Percentiles rank a stretch among this genome's conserved stretches.
phyloP scores from a whole-genome alignment of 805 yeast species.

The Candida easanensis region DNA sequence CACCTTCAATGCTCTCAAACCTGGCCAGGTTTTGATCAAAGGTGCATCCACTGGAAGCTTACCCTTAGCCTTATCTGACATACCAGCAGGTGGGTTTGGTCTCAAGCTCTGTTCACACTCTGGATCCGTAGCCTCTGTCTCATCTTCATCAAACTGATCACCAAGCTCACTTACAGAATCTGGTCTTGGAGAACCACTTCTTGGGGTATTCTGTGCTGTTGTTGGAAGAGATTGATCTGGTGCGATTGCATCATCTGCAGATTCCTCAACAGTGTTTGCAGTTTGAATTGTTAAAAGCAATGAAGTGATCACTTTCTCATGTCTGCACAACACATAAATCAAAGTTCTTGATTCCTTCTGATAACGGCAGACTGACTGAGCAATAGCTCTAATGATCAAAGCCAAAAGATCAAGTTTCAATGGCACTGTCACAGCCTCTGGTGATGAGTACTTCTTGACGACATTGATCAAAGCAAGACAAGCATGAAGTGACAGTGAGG shows the following conservation, averaged over 20 bases:
- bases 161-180: slow-evolving; percentile 3
- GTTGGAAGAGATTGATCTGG: slow-evolving; percentile 5
- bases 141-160: slow-evolving; percentile 14
- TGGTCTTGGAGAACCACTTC: slow-evolving; percentile 8
- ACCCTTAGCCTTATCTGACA: slow-evolving; percentile 55
- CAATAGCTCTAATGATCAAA: slow-evolving; percentile 52
- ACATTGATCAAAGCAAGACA: slow-evolving; percentile 43
- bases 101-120: slow-evolving; percentile 39
- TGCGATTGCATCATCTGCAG: background rate
- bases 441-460: slow-evolving; percentile 29
- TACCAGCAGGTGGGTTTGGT: slow-evolving; percentile 55
- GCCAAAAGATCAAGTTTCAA: slow-evolving; percentile 57
- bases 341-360: slow-evolving; percentile 54
- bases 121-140: slow-evolving; percentile 8
- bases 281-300: slow-evolving; percentile 11
- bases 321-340: slow-evolving; percentile 44
- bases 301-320: slow-evolving; percentile 29
- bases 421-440: slow-evolving; percentile 28
- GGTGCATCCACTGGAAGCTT: slow-evolving; percentile 51
- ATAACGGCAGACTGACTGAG: slow-evolving; percentile 48
- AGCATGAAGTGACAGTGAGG: slow-evolving; percentile 47
- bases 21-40: slow-evolving; percentile 54
- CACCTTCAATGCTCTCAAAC: slow-evolving; percentile 39
- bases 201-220: slow-evolving; percentile 8
- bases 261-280: slow-evolving; percentile 2